phyloP scores from a whole-genome alignment of 78 protist genomes.

The Protostelium mycophagum region DNA sequence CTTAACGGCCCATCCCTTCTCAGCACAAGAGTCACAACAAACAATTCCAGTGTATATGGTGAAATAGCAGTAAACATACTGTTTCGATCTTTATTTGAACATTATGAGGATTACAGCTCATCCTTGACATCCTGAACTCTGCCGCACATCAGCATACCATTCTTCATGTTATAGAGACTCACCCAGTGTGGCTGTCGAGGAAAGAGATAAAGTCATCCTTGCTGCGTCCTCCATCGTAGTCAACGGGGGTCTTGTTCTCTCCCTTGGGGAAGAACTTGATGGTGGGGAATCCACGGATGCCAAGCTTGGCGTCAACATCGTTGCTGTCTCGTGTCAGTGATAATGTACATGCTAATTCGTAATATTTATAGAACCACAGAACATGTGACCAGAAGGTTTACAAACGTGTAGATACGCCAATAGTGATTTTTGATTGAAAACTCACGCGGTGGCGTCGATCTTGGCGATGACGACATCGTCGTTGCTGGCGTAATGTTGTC shows the following conservation, averaged over 20 bases:
- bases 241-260: constrained; percentile 46
- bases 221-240: constrained; percentile 29
- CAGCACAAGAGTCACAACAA: too few relatives aligned
- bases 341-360: constrained; percentile 36
- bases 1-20: too few relatives aligned
- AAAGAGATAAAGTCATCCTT: constrained; percentile 14
- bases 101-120: too few relatives aligned
- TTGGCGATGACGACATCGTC: constrained; percentile 72
- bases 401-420: too few relatives aligned
- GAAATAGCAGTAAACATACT: too few relatives aligned
- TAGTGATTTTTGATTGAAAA: not conserved
- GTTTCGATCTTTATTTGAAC: too few relatives aligned
- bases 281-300: constrained; percentile 82
- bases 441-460: constrained; percentile 67
- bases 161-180: too few relatives aligned
- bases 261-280: constrained; percentile 61
- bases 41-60: too few relatives aligned
- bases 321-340: constrained; percentile 17
- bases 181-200: constrained; percentile 22
- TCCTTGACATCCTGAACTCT: too few relatives aligned
- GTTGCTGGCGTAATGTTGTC: constrained; percentile 15
- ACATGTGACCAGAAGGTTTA: too few relatives aligned
- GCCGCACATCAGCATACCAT: too few relatives aligned
- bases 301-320: constrained; percentile 28
- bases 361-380: too few relatives aligned